These are phyloP conservation scores for Ceratocystis harringtonii DNA, from an alignment of 2,329 filamentous ascomycete genomes.

Conservation along the genomic window DNA sequence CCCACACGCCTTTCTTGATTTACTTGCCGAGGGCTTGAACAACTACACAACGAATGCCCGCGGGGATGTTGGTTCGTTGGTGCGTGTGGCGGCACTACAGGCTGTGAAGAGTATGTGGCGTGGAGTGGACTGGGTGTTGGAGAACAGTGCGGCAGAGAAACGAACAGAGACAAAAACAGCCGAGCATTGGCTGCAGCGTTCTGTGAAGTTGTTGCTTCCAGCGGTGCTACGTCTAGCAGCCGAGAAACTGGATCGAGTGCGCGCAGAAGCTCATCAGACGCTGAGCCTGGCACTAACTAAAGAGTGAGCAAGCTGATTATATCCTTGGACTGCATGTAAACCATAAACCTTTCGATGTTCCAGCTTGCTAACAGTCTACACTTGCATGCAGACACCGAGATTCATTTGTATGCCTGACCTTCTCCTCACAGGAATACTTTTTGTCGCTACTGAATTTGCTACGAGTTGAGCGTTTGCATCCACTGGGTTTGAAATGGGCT, in stretches of 20 bases:
- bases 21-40: constrained; percentile 49
- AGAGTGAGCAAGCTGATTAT: constrained; percentile 28
- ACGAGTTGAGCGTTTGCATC: constrained; percentile 25
- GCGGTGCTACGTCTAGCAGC: constrained; percentile 53
- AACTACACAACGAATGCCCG: constrained; percentile 85
- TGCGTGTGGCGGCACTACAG: constrained; percentile 65
- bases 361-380: constrained; percentile 20
- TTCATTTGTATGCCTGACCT: constrained; percentile 29
- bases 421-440: constrained; percentile 49
- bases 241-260: constrained; percentile 82
- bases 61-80: constrained; percentile 79
- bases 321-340: neutral
- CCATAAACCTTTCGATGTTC: no score
- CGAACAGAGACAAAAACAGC: no score
- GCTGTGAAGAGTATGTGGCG: constrained; percentile 53
- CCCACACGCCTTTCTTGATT: constrained; percentile 28
- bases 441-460: constrained; percentile 36
- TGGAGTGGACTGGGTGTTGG: constrained; percentile 21
- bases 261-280: constrained; percentile 47
- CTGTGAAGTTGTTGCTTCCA: constrained; percentile 31
- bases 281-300: constrained; percentile 32
- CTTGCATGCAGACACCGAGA: constrained; percentile 24
- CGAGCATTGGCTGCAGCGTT: constrained; percentile 20
- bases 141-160: constrained; percentile 15
- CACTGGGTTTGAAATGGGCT: constrained; percentile 26